Conservation (phyloP, 768 basidiomycete species). For the Agrocybe pediades region DNA sequence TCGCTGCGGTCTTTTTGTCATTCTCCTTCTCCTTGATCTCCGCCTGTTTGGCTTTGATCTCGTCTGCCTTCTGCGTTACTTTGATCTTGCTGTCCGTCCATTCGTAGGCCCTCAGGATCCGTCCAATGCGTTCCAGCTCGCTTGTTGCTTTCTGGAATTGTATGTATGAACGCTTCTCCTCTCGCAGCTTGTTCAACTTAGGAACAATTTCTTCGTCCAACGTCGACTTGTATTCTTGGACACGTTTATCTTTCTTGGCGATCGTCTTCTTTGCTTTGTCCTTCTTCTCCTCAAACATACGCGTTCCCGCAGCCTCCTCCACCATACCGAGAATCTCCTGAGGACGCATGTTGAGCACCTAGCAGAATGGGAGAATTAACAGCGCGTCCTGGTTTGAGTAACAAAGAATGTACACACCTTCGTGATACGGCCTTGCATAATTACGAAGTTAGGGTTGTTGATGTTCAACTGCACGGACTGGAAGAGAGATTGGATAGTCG, state of each 20-base stretch:
- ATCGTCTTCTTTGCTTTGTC: conserved; percentile 96
- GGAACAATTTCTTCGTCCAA: conserved; percentile 92
- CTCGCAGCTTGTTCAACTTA: conserved; percentile 87
- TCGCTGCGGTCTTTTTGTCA: conserved; percentile 40
- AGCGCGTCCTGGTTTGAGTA: no score
- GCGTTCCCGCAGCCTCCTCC: conserved; percentile 96
- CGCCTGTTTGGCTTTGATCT: conserved; percentile 50
- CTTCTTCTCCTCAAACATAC: conserved; percentile 99
- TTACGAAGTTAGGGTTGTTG: conserved; percentile 99
- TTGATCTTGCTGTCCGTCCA: conserved; percentile 59
- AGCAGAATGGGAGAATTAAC: no score
- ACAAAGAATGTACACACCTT: conserved; percentile 55
- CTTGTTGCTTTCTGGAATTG: conserved; percentile 87
- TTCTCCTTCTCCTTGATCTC: conserved; percentile 39
- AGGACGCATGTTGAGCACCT: conserved; percentile 97
- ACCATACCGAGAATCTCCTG: conserved; percentile 98
- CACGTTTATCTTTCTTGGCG: conserved; percentile 95
- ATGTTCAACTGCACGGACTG: conserved; percentile 98
- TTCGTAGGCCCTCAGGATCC: conserved; percentile 85
- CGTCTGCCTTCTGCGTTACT: conserved; percentile 54
- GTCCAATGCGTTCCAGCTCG: conserved; percentile 85
- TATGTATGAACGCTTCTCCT: conserved; percentile 86
- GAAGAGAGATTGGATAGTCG: conserved; percentile 85
- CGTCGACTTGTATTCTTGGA: conserved; percentile 82
- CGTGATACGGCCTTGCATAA: conserved; percentile 99